Conservation (phyloP, 371 early-diverging fungal genomes). For the Coemansia sp. region DNA sequence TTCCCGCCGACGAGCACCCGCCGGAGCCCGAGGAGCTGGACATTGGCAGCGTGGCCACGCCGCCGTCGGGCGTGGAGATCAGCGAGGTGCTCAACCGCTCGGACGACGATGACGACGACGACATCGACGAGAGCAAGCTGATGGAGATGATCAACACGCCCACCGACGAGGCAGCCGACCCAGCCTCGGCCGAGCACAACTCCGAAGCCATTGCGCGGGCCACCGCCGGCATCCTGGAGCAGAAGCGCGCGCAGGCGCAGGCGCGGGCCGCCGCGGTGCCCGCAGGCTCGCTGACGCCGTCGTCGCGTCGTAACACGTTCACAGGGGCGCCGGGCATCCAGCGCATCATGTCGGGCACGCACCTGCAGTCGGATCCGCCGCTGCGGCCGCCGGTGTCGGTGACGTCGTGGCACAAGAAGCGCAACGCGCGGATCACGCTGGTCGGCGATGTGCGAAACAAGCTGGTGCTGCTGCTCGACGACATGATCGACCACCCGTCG, state of each 20-base stretch:
- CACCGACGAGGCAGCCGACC: constrained; percentile 18
- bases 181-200: constrained; percentile 22
- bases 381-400: constrained; percentile 57
- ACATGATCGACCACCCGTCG: constrained; percentile 83
- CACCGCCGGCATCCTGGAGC: constrained; percentile 39
- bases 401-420: constrained; percentile 57
- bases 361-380: constrained; percentile 53
- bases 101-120: constrained; percentile 55
- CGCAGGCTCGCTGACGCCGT: constrained; percentile 10
- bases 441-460: constrained; percentile 93
- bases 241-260: constrained; percentile 34
- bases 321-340: constrained; percentile 42
- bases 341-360: constrained; percentile 47
- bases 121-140: constrained; percentile 48
- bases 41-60: constrained; percentile 36
- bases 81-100: constrained; percentile 50
- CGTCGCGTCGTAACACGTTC: constrained; percentile 14
- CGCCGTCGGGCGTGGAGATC: constrained; percentile 37
- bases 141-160: constrained; percentile 48
- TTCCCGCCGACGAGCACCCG: constrained; percentile 47
- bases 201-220: constrained; percentile 36
- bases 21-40: constrained; percentile 55
- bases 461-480: constrained; percentile 90
- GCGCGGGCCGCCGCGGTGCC: constrained; percentile 41
- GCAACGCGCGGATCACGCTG: constrained; percentile 63